Conservation (phyloP, 331 rosid species). For the Prunus yedoensis region DNA sequence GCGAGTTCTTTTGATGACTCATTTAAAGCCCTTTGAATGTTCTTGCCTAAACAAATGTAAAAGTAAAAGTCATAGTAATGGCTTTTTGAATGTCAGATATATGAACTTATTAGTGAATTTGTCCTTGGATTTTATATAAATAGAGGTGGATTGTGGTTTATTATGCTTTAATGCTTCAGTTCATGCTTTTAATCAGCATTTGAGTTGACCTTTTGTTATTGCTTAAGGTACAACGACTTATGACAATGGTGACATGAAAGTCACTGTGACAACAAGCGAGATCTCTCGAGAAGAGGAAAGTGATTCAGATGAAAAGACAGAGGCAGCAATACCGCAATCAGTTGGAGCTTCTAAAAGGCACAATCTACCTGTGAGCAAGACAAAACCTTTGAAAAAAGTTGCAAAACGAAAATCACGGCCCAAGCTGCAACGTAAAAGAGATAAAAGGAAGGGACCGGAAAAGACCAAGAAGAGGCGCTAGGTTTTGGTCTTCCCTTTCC, state of each 20-base stretch:
- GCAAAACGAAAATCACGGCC: slow-evolving; percentile 45
- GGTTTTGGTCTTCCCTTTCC: neutral
- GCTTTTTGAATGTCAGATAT: neutral
- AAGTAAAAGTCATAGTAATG: neutral
- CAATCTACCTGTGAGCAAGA: slow-evolving; percentile 41
- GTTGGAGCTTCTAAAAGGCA: slow-evolving; percentile 41
- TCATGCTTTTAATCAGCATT: slow-evolving; percentile 7
- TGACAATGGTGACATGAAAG: slow-evolving; percentile 64
- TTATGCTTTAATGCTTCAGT: neutral
- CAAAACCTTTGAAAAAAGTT: slow-evolving; percentile 62
- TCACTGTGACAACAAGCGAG: slow-evolving; percentile 75
- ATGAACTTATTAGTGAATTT: neutral
- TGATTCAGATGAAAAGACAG: slow-evolving; percentile 35
- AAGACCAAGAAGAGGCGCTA: slow-evolving; percentile 37
- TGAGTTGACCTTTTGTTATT: slow-evolving; percentile 23
- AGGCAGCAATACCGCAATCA: slow-evolving; percentile 22
- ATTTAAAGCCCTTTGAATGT: neutral
- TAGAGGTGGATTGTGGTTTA: slow-evolving; percentile 2
- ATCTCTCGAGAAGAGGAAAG: slow-evolving; percentile 60
- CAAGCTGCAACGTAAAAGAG: slow-evolving; percentile 51
- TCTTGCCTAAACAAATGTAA: neutral
- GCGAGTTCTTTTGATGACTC: too few relatives aligned
- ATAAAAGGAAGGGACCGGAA: slow-evolving; percentile 62
- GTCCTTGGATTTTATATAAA: neutral
- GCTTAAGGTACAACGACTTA: slow-evolving; percentile 62